Evolutionary conservation across 495 filamentous ascomycete genomes (phyloP).

Genomic region (Annulohypoxylon bovei): DNA sequence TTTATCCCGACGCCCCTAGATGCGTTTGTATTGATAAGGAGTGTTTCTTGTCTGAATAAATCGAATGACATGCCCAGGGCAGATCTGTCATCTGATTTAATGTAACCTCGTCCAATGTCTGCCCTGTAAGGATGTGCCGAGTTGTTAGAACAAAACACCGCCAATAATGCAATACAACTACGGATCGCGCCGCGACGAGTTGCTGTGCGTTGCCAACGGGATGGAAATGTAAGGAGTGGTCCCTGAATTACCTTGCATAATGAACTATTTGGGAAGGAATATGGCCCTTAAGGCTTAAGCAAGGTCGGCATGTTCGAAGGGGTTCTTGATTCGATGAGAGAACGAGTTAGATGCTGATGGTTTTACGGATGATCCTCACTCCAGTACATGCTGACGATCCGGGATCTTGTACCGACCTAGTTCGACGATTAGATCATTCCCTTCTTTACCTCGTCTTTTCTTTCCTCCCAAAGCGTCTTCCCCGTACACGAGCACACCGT

Average conservation of each 20-base stretch:
- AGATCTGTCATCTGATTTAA: conserved; percentile 36
- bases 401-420: conserved; percentile 11
- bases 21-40: conserved; percentile 17
- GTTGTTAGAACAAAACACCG: neutral
- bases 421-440: conserved; percentile 72
- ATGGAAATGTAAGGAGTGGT: conserved; percentile 10
- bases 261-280: conserved; percentile 2
- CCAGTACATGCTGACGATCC: conserved; percentile 9
- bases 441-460: conserved; percentile 84
- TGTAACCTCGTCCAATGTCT: conserved; percentile 32
- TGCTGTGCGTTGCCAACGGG: neutral
- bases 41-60: conserved; percentile 22
- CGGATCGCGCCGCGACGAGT: conserved; percentile 8
- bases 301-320: neutral
- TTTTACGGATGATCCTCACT: conserved; percentile 11
- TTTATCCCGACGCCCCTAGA: conserved; percentile 26
- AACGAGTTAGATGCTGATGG: neutral
- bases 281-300: neutral
- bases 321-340: conserved; percentile 10
- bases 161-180: conserved; percentile 13
- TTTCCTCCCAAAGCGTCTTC: conserved; percentile 97
- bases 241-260: conserved; percentile 21
- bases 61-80: conserved; percentile 34
- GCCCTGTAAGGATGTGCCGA: conserved; percentile 15
- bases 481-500: conserved; percentile 94